Evolutionary conservation across 306 rosid genomes (phyloP), one percentile per base, ranked within the genome.

Genomic region (Sicyos edulis): DNA sequence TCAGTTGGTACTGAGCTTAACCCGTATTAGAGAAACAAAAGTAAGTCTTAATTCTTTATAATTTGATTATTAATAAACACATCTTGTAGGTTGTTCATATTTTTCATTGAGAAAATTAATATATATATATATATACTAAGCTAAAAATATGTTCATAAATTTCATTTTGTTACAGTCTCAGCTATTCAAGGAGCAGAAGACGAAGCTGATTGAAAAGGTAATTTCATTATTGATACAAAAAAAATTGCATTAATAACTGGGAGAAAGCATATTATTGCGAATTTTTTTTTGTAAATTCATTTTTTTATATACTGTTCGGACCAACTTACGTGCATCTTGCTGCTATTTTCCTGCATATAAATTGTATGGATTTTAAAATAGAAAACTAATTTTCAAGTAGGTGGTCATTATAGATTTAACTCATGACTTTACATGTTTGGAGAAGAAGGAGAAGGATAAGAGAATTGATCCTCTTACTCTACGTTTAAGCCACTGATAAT

Each of bases 1-100:
- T 65, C 89, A 85, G 78, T 73, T 91, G 50, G 78, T 62, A 51
- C 68, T 4, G 60, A 87, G 91, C 78, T 74, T 91, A 75, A 17
- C 64, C 22, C 57, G 21, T 17, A 64, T 91, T 19, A 74, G 81
- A 76, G 82, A 72, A 20, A 84, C 80, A 77, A 88, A 91, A 87
- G 97, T 91, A 76, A 52, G 19, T 60, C 19, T 12, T 13, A 21
- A 10, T 19, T 56, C 13, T 54, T 7, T 52, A 5, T 14, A 26
- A 26, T 52, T 52, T 52, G 0, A 52, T n/a, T n/a, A n/a, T n/a
- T n/a, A n/a, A n/a, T 37, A 37, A 37, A 37, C 44, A 37, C 44
- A 37, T 37, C 6, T 37, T 37, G 44, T 19, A 7, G 60, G 44
- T 8, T 1, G 60, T 19, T 55, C 29, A 1, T 19, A 0, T 8